Evolutionary conservation across 805 yeast species (phyloP).

Genomic region (Sugiyamaella americana): DNA sequence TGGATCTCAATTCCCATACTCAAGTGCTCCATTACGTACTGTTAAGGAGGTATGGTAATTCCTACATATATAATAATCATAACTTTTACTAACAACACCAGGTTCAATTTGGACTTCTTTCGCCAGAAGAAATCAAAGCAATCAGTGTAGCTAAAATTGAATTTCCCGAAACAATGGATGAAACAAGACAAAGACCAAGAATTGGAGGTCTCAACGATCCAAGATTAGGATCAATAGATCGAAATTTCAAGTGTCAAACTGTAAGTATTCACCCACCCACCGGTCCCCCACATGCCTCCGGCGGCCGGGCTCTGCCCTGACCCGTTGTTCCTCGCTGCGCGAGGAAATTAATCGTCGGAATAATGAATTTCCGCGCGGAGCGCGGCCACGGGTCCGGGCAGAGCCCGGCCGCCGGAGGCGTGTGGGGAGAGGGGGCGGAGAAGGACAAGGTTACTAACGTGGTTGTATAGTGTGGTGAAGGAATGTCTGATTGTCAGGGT

Average conservation of each 20-base stretch:
- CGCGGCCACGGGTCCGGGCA: too few species aligned
- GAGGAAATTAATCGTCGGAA: too few species aligned
- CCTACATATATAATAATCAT: neutral
- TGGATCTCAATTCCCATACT: constrained; percentile 68
- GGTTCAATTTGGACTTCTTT: constrained; percentile 94
- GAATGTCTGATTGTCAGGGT: constrained; percentile 99
- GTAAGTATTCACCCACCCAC: constrained; percentile 23
- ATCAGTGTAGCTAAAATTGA: constrained; percentile 97
- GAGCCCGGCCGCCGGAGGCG: too few species aligned
- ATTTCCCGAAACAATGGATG: constrained; percentile 99
- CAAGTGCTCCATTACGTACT: constrained; percentile 97
- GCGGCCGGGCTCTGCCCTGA: too few species aligned
- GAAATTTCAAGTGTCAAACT: constrained; percentile 96
- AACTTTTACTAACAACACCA: constrained; percentile 24
- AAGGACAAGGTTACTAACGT: too few species aligned
- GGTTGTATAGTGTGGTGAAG: constrained; percentile 84
- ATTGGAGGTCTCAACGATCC: constrained; percentile 98
- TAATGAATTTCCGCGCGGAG: too few species aligned
- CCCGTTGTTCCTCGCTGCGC: too few species aligned
- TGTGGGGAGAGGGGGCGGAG: too few species aligned
- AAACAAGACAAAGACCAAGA: constrained; percentile 87
- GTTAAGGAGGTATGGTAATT: constrained; percentile 77
- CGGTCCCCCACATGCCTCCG: neutral
- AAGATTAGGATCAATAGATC: constrained; percentile 91
- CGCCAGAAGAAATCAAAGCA: constrained; percentile 97